phyloP scores from a whole-genome alignment of 352 stramenopile genomes.

The Peronospora belbahrii region DNA sequence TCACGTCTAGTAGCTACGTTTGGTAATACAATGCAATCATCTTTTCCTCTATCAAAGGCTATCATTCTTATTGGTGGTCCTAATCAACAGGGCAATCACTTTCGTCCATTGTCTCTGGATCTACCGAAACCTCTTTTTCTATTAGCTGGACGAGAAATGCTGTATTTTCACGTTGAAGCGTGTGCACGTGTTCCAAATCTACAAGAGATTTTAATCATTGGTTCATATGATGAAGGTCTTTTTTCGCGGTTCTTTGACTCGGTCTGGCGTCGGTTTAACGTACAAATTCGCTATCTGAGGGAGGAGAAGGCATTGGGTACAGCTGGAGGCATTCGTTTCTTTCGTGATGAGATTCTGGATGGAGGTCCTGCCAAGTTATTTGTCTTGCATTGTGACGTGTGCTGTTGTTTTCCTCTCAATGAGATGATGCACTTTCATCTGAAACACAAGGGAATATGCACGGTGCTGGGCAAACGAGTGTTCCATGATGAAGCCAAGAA shows the following conservation, averaged over 20 bases:
- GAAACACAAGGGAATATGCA: slow-evolving; percentile 60
- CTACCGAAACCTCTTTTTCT: slow-evolving; percentile 84
- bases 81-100: slow-evolving; percentile 84
- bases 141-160: slow-evolving; percentile 78
- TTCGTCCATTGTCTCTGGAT: slow-evolving; percentile 80
- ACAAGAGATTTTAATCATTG: slow-evolving; percentile 85
- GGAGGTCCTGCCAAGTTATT: slow-evolving; percentile 65
- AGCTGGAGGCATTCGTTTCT: slow-evolving; percentile 75
- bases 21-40: slow-evolving; percentile 29
- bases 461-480: slow-evolving; percentile 80
- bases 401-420: slow-evolving; percentile 80
- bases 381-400: slow-evolving; percentile 84
- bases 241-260: slow-evolving; percentile 86
- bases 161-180: slow-evolving; percentile 86
- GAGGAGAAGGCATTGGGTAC: slow-evolving; percentile 79
- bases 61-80: slow-evolving; percentile 83
- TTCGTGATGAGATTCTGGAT: slow-evolving; percentile 78
- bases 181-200: slow-evolving; percentile 76
- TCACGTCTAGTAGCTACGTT: slow-evolving; percentile 2
- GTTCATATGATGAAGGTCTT: slow-evolving; percentile 82
- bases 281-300: slow-evolving; percentile 77
- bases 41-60: slow-evolving; percentile 75
- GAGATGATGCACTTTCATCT: slow-evolving; percentile 88
- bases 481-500: slow-evolving; percentile 86
- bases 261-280: slow-evolving; percentile 73